Evolutionary conservation across 169 alveolate genomes (phyloP).

Genomic region (Plasmodium gaboni): DNA sequence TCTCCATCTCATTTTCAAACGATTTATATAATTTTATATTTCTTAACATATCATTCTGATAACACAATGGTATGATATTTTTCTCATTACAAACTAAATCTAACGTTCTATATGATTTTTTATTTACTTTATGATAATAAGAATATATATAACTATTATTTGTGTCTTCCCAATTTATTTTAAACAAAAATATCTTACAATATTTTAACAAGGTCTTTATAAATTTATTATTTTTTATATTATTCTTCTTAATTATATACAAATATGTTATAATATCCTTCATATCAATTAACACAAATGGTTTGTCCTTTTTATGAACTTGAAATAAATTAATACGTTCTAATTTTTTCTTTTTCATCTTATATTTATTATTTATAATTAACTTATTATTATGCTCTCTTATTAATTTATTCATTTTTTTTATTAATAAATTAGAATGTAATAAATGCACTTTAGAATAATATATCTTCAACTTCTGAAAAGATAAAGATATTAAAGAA

Average conservation of each 20-base stretch:
- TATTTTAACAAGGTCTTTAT: slow-evolving; percentile 15
- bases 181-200: slow-evolving; percentile 1
- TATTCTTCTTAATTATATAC: slow-evolving; percentile 38
- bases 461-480: slow-evolving; percentile 35
- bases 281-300: slow-evolving; percentile 13
- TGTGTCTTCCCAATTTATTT: background rate
- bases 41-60: background rate
- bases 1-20: background rate
- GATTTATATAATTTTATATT: background rate
- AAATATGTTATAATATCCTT: slow-evolving; percentile 50
- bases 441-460: slow-evolving; percentile 14
- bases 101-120: background rate
- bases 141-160: slow-evolving; percentile 9
- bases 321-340: slow-evolving; percentile 39
- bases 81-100: background rate
- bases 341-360: slow-evolving; percentile 20
- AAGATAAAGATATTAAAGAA: slow-evolving; percentile 44
- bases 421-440: slow-evolving; percentile 26
- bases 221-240: slow-evolving; percentile 41
- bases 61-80: no score
- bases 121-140: background rate
- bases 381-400: slow-evolving; percentile 6
- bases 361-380: background rate
- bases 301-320: slow-evolving; percentile 20
- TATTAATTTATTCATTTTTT: slow-evolving; percentile 26